Conservation (phyloP, 768 basidiomycete genomes). For the Russula griseocarnosa region DNA sequence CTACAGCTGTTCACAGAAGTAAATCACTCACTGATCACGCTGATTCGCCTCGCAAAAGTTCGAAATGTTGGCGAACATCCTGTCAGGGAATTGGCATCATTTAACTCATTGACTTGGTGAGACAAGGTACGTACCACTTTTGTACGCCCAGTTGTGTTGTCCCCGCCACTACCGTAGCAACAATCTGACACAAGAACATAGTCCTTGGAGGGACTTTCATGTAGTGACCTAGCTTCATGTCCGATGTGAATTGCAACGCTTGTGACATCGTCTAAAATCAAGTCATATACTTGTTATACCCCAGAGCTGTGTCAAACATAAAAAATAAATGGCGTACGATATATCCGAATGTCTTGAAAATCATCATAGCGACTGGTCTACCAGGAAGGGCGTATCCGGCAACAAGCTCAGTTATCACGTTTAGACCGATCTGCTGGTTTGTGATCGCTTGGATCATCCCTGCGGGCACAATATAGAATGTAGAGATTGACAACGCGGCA, state of each 20-base stretch:
- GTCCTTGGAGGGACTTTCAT: constrained; percentile 52
- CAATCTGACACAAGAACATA: constrained; percentile 46
- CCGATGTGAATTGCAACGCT: constrained; percentile 70
- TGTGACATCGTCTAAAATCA: constrained; percentile 30
- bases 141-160: constrained; percentile 66
- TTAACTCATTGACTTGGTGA: no score
- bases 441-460: constrained; percentile 82
- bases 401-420: constrained; percentile 71
- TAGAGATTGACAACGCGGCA: constrained; percentile 46
- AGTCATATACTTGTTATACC: neutral
- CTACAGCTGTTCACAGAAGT: neutral
- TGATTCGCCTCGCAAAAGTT: constrained; percentile 55
- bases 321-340: constrained; percentile 12
- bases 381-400: constrained; percentile 60
- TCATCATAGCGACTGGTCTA: constrained; percentile 72
- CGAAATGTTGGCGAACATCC: constrained; percentile 63
- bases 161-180: constrained; percentile 54
- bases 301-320: neutral
- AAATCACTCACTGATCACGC: constrained; percentile 36
- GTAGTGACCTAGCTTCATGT: constrained; percentile 75
- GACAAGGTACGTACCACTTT: constrained; percentile 36
- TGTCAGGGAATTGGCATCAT: neutral
- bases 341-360: constrained; percentile 53
- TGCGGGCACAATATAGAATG: constrained; percentile 70
- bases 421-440: constrained; percentile 67